Base-by-base conservation (phyloP, 352 stramenopile species). In the Pythium folliculosum region DNA sequence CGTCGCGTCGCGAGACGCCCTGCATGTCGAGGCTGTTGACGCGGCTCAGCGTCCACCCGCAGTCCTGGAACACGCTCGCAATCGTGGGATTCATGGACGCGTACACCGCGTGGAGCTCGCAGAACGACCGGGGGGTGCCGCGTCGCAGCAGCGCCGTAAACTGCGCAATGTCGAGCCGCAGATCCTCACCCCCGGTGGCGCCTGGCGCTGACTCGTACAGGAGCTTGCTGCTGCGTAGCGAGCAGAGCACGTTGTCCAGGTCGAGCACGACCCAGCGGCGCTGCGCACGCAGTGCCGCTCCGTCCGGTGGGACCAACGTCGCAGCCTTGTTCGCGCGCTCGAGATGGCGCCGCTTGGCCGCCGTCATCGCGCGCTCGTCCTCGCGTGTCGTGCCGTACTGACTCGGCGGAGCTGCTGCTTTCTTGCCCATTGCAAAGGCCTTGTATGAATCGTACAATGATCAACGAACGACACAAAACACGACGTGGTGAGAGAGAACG, bases 211-310 rank as follows among this genome's bases (percentile, higher is more conserved):
- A 1, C 17, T 65, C 58, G 30, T 50, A n/a, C 7, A 56, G 38
- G 9, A 49, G 12, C 8, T 57, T 23, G n/a, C 58, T 65, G 2
- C 7, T 45, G 19, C 45, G 43, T 17, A 57, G 21, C 9, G 17
- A 35, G 9, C 37, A 57, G 45, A 57, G 58, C 27, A 57, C 49
- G 25, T 57, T 65, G 45, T 57, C 58, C 58, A 65, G 22, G 44
- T 65, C 58, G 27, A 65, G 27, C n/a, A 57, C 44, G 30, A 65
- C 17, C 21, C 16, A 27, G 27, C 58, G 47, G 19, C 44, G 44
- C 49, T 5, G 22, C 13, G 25, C 16, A 5, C 19, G 16, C 57
- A 30, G 19, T 19, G n/a, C 49, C 23, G 22, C 16, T 2, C 1
- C 10, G 40, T 47, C 40, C 40, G 17, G 12, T 47, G 40, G 40